phyloP scores from a whole-genome alignment of 305 asterid genomes.

The Solanum aculeatissimum region DNA sequence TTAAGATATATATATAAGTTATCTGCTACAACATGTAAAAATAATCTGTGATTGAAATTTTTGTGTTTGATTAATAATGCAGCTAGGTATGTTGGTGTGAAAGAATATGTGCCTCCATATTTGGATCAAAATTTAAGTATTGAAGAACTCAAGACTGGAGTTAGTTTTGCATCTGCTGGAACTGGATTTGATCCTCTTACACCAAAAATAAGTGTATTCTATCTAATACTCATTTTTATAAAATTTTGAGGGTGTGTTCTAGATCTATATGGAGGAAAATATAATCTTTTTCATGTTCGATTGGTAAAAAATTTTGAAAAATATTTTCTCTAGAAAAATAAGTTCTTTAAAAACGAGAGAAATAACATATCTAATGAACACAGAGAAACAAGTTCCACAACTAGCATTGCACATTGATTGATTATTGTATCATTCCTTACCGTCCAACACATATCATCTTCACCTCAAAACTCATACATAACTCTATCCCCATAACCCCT shows the following conservation, averaged over 20 bases:
- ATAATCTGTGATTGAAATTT: not conserved
- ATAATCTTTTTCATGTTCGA: not conserved
- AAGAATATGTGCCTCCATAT: conserved; percentile 62
- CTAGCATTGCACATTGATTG: not conserved
- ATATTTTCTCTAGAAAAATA: not conserved
- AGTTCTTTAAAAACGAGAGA: not conserved
- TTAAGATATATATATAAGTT: too few relatives aligned
- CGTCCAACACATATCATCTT: not conserved
- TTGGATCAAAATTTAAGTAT: conserved; percentile 46
- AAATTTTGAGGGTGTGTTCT: not conserved
- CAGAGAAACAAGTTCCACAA: not conserved
- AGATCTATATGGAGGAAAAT: not conserved
- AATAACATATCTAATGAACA: not conserved
- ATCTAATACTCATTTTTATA: conserved; percentile 9
- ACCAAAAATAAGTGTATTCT: conserved; percentile 16
- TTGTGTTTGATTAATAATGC: conserved; percentile 11
- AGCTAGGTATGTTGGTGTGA: conserved; percentile 52
- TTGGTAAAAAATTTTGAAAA: not conserved
- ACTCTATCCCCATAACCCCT: not conserved
- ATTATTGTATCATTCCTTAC: not conserved
- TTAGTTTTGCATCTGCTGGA: conserved; percentile 91
- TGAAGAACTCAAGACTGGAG: conserved; percentile 58
- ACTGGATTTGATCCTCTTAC: conserved; percentile 87
- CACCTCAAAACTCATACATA: not conserved
- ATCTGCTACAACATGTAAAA: too few relatives aligned